These are phyloP conservation scores for Quercus phellos DNA, from an alignment of 331 rosid genomes.

Conservation along the genomic window DNA sequence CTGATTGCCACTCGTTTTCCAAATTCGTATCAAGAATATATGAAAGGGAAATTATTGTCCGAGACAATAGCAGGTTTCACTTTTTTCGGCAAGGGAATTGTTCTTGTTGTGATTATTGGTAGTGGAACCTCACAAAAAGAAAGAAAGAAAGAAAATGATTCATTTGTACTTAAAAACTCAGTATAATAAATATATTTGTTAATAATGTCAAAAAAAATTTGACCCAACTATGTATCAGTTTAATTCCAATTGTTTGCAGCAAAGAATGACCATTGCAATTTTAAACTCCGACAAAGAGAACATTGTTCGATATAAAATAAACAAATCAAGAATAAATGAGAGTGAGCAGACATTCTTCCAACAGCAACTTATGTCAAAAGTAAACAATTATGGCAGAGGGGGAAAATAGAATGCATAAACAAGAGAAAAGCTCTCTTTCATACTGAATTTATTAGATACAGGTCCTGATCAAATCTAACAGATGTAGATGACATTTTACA, in stretches of 20 bases:
- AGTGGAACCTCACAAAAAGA: neutral
- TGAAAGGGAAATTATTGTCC: conserved; percentile 48
- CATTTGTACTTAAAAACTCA: neutral
- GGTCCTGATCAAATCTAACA: neutral
- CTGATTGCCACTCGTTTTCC: conserved; percentile 71
- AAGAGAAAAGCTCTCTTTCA: neutral
- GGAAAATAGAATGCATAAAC: neutral
- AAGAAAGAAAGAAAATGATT: neutral
- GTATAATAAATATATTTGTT: neutral
- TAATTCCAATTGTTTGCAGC: neutral
- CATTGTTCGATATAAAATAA: neutral
- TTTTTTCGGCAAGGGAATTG: conserved; percentile 57
- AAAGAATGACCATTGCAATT: neutral
- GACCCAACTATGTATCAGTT: neutral
- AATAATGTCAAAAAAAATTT: neutral
- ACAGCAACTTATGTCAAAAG: neutral
- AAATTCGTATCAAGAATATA: conserved; percentile 58
- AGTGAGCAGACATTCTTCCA: neutral
- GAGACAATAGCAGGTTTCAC: conserved; percentile 65
- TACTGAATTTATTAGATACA: neutral
- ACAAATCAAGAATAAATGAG: neutral
- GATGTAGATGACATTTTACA: neutral
- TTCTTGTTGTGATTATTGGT: conserved; percentile 73
- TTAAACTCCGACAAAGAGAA: neutral
- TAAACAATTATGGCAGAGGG: neutral